Evolutionary conservation across 2,329 filamentous ascomycete genomes (phyloP), one percentile per base, ranked within the genome.

Genomic region (Fusarium torreyae): DNA sequence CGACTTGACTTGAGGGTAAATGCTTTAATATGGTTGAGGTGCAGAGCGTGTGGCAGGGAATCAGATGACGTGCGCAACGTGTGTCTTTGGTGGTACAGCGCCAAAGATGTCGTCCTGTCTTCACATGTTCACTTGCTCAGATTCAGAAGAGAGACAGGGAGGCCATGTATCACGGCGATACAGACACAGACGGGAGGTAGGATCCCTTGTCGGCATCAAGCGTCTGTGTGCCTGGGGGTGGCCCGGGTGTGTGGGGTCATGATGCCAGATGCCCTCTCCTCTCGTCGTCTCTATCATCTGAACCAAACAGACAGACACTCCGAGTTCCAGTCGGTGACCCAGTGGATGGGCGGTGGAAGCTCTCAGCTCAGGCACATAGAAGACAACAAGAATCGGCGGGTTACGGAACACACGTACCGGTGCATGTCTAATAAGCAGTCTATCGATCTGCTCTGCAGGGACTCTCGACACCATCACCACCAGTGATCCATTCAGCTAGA

Each of bases 31-130:
- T 57, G 38, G 26, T 28, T 39, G n/a, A 10, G 28, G 20, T 34
- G 39, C 17, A 44, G 45, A 45, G 64, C 39, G 55, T 49, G 49
- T 48, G 55, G 42, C 38, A 38, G 51, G 36, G 24, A 24, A 63
- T 69, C 68, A 66, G 60, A 70, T 71, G 68, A 70, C 68, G 55
- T 40, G 59, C 52, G 49, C 54, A 34, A 34, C 33, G 50, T 40
- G 51, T 60, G 49, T 56, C 34, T 40, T 51, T 36, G 7, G 31
- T 44, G 31, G 46, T 62, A 50, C 62, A 57, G 50, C 33, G n/a
- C 48, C 46, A n/a, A n/a, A 60, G 45, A 58, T 55, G 34, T 40
- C 38, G 34, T 40, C 38, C 42, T 43, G 43, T 44, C 43, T 70
- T 65, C 67, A 68, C 67, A 70, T 66, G 61, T 43, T 51, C 49